Percentiles rank a stretch among this genome's conserved stretches.
Conservation (phyloP, 257 asterid species). For the Solanum rostratum region DNA sequence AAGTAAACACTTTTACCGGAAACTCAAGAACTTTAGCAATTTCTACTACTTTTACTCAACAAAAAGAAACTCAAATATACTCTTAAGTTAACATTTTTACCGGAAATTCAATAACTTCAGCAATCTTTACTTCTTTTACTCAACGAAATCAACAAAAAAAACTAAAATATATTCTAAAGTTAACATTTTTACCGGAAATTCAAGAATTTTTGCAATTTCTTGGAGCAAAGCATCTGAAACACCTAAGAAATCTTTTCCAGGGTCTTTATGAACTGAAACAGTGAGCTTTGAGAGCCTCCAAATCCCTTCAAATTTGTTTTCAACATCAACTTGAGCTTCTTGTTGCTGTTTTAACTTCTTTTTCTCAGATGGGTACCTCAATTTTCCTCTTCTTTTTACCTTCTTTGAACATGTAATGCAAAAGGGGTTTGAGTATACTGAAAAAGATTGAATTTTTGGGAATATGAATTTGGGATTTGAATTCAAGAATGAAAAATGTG, state of each 20-base stretch:
- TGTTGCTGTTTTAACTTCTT: conserved; percentile 44
- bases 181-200: conserved; percentile 58
- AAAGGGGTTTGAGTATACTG: conserved; percentile 9
- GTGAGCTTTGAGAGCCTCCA: conserved; percentile 79
- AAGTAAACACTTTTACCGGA: background rate
- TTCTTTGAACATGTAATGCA: conserved; percentile 39
- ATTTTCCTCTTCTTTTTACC: conserved; percentile 69
- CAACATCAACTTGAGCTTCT: conserved; percentile 17
- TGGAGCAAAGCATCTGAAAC: conserved; percentile 59
- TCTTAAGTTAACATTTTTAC: conserved; percentile 11
- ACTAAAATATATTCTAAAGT: background rate
- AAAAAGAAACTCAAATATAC: background rate
- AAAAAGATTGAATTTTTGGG: background rate
- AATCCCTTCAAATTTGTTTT: conserved; percentile 41
- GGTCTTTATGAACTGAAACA: conserved; percentile 63
- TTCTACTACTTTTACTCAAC: background rate
- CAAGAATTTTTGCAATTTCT: conserved; percentile 77
- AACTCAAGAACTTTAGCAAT: background rate
- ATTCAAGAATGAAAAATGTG: conserved; percentile 14
- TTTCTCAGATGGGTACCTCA: conserved; percentile 95
- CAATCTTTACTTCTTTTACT: background rate
- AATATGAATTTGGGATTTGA: conserved; percentile 16
- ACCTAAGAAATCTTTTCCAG: conserved; percentile 75
- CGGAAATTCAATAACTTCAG: conserved; percentile 32
- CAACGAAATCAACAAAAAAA: background rate